Evolutionary conservation across 1,284 basidiomycete species (phyloP).

Genomic region (Kwoniella shivajii): DNA sequence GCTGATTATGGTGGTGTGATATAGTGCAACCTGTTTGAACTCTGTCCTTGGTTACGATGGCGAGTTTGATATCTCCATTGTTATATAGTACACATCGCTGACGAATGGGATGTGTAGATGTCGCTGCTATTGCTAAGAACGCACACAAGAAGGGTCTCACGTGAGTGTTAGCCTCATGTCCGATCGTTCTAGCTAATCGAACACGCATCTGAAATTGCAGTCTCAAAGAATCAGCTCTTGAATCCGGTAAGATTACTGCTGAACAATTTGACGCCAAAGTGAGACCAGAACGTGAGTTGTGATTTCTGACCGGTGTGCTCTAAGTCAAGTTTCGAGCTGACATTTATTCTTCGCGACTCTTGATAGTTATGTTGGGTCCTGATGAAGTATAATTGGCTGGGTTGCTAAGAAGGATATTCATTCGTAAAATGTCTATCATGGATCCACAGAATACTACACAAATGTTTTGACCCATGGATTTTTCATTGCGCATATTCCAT

Average conservation of each 20-base stretch:
- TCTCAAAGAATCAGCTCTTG: slow-evolving; percentile 89
- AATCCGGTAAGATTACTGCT: slow-evolving; percentile 78
- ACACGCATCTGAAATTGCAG: slow-evolving; percentile 12
- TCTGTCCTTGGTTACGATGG: slow-evolving; percentile 42
- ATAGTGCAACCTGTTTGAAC: slow-evolving; percentile 49
- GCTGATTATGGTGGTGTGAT: not conserved
- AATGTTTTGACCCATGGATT: too few species aligned
- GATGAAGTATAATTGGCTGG: slow-evolving; percentile 37
- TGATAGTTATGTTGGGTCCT: slow-evolving; percentile 52
- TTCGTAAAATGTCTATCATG: too few species aligned
- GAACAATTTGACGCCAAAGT: slow-evolving; percentile 97
- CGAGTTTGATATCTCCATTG: not conserved
- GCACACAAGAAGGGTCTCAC: slow-evolving; percentile 98
- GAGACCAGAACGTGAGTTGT: slow-evolving; percentile 70
- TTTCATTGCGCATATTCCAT: too few species aligned
- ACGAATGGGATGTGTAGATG: slow-evolving; percentile 62
- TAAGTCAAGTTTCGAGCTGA: not conserved
- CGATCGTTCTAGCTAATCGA: not conserved
- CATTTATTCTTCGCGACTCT: not conserved
- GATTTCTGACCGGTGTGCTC: not conserved
- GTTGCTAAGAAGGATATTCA: too few species aligned
- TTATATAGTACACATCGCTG: not conserved
- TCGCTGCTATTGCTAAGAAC: slow-evolving; percentile 98
- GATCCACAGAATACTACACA: too few species aligned
- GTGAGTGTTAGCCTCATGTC: slow-evolving; percentile 35